These are phyloP conservation scores for Xenosphaeropsis pyriputrescens DNA, from an alignment of 2,329 filamentous ascomycete species.

Conservation along the genomic window DNA sequence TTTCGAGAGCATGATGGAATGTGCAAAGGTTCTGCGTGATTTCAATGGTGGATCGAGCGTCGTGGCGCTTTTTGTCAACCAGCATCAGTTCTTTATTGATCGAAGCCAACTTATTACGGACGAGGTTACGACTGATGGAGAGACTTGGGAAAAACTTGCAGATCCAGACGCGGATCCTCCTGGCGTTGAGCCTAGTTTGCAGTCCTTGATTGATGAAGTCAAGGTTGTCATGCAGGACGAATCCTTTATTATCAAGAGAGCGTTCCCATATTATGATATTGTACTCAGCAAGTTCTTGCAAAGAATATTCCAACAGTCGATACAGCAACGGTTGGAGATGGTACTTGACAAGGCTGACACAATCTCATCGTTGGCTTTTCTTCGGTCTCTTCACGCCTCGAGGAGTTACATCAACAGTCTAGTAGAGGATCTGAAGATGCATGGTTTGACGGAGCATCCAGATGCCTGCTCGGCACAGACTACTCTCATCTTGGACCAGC, in stretches of 20 bases:
- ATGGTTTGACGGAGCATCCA: conserved; percentile 89
- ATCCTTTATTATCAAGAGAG: conserved; percentile 88
- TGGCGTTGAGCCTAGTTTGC: conserved; percentile 79
- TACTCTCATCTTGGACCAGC: conserved; percentile 57
- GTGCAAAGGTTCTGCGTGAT: conserved; percentile 82
- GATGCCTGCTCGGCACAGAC: conserved; percentile 82
- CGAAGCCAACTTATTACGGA: conserved; percentile 77
- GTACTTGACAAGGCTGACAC: conserved; percentile 89
- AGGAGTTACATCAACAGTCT: conserved; percentile 76
- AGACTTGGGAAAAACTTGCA: conserved; percentile 81
- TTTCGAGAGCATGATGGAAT: conserved; percentile 97
- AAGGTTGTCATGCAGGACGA: conserved; percentile 94
- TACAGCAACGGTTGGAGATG: conserved; percentile 90
- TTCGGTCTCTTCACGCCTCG: conserved; percentile 82
- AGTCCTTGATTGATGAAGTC: conserved; percentile 87
- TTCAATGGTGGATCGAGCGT: conserved; percentile 95
- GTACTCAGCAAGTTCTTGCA: conserved; percentile 89
- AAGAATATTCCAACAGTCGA: conserved; percentile 92
- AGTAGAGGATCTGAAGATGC: conserved; percentile 85
- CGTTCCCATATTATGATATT: conserved; percentile 92
- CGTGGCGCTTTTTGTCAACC: conserved; percentile 92
- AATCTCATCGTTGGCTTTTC: conserved; percentile 81
- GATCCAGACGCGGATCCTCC: conserved; percentile 90
- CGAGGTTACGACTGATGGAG: conserved; percentile 33
- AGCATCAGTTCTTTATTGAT: conserved; percentile 99